These are phyloP conservation scores for Talaromyces nanjingensis DNA, from an alignment of 495 filamentous ascomycete species.

Conservation along the genomic window DNA sequence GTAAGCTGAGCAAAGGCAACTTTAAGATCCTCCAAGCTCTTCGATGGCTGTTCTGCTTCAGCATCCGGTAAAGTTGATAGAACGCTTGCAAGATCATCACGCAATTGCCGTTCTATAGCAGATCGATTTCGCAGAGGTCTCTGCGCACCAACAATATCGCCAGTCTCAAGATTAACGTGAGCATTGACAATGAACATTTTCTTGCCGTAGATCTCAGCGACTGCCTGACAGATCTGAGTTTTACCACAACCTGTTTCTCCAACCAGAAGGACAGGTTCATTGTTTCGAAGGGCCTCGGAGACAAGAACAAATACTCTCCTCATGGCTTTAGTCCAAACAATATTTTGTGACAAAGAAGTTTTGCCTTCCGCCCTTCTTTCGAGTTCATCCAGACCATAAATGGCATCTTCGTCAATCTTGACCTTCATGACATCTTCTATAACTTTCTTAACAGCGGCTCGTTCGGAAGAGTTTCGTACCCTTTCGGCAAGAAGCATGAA, in stretches of 20 bases:
- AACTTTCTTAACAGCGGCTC: conserved; percentile 71
- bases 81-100: conserved; percentile 50
- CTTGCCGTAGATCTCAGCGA: conserved; percentile 71
- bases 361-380: conserved; percentile 35
- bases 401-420: conserved; percentile 59
- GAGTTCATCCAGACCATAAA: conserved; percentile 62
- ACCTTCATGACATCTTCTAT: conserved; percentile 94
- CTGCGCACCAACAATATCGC: conserved; percentile 94
- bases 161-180: conserved; percentile 94
- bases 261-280: conserved; percentile 89
- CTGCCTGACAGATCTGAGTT: conserved; percentile 88
- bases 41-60: conserved; percentile 19
- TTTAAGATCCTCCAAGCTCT: conserved; percentile 39
- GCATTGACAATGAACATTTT: conserved; percentile 87
- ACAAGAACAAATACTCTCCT: conserved; percentile 81
- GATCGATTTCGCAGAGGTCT: conserved; percentile 80
- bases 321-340: conserved; percentile 96
- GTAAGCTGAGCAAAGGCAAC: conserved; percentile 36
- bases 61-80: conserved; percentile 25
- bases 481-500: conserved; percentile 95
- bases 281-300: conserved; percentile 73
- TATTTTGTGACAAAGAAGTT: conserved; percentile 41
- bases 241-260: conserved; percentile 98
- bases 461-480: conserved; percentile 85
- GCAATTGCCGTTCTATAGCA: conserved; percentile 57